A percentile compares a stretch with the other conserved stretches of the same genome.
Evolutionary conservation across 257 asterid species (phyloP).

Genomic region (Solanum bukasovii): DNA sequence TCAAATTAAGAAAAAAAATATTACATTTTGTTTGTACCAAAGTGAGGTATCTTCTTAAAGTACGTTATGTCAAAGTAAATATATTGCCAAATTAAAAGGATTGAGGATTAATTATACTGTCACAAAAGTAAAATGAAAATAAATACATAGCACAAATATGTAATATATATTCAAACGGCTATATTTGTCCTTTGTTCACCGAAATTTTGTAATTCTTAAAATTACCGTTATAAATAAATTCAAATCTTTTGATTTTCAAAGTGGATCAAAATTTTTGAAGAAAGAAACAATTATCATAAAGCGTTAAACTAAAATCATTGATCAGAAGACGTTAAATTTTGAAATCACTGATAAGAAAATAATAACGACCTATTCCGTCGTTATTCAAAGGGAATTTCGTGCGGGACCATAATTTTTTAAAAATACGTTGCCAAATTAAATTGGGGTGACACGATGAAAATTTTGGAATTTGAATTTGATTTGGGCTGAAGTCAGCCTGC

Average conservation of each 20-base stretch:
- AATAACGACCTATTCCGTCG: too few species aligned
- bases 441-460: too few species aligned
- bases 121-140: not conserved
- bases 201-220: not conserved
- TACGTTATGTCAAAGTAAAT: not conserved
- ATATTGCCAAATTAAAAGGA: not conserved
- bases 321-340: not conserved
- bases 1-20: not conserved
- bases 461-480: too few species aligned
- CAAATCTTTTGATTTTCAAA: not conserved
- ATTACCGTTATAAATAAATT: not conserved
- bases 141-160: not conserved
- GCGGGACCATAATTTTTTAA: too few species aligned
- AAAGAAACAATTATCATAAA: not conserved
- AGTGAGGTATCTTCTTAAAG: not conserved
- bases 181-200: not conserved
- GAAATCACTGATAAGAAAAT: not conserved
- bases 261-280: not conserved
- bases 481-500: too few species aligned
- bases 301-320: not conserved
- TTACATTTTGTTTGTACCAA: not conserved
- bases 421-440: too few species aligned
- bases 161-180: not conserved
- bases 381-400: too few species aligned
- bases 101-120: not conserved